These are phyloP conservation scores for Didymella glomerata DNA, from an alignment of 2,329 filamentous ascomycete species.

Conservation along the genomic window DNA sequence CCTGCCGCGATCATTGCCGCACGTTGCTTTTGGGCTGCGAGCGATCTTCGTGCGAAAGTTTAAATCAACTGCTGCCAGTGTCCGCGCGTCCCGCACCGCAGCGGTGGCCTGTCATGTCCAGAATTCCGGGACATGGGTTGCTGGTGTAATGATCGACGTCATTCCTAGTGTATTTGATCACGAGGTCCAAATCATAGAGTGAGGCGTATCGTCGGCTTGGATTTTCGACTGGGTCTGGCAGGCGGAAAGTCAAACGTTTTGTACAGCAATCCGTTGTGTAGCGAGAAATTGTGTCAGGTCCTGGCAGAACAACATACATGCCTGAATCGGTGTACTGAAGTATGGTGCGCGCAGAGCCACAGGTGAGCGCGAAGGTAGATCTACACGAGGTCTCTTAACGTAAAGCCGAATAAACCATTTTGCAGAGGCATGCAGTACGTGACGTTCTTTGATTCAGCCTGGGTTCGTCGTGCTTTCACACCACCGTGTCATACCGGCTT, in stretches of 20 bases:
- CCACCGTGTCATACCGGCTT: background rate
- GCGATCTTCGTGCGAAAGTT: slow-evolving; percentile 2
- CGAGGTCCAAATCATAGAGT: background rate
- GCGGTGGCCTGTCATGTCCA: slow-evolving; percentile 27
- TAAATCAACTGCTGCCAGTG: slow-evolving; percentile 5
- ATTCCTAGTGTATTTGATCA: background rate
- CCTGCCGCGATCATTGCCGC: slow-evolving; percentile 23
- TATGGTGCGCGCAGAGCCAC: background rate
- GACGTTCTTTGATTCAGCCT: background rate
- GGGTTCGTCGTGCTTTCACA: background rate
- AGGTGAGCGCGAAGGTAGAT: background rate
- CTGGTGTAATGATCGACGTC: slow-evolving; percentile 2
- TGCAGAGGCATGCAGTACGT: background rate
- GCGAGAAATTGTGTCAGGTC: background rate
- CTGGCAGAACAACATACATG: background rate
- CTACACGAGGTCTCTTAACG: background rate
- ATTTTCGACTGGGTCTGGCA: background rate
- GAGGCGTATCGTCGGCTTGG: slow-evolving; percentile 16
- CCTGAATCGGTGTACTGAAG: background rate
- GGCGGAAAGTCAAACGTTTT: background rate
- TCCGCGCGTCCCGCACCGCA: slow-evolving; percentile 26
- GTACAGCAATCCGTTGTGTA: background rate
- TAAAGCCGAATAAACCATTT: background rate
- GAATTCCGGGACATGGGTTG: slow-evolving; percentile 26
- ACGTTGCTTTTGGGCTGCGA: slow-evolving; percentile 6